Evolutionary conservation across 306 rosid genomes (phyloP).

Genomic region (Delonix regia): DNA sequence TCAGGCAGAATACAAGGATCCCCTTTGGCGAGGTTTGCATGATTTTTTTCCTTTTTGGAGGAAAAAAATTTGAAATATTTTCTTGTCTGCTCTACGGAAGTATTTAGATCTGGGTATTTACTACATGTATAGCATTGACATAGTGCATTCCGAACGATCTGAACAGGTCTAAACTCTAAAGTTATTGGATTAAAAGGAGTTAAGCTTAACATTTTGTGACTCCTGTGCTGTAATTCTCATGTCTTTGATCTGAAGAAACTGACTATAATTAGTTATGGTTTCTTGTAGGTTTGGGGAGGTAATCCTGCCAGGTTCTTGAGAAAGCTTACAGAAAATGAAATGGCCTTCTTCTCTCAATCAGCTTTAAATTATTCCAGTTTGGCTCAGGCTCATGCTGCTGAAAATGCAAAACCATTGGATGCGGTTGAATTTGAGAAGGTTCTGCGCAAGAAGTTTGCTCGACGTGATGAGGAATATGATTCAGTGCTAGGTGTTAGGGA

Average conservation of each 20-base stretch:
- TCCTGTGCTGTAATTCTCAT: background rate
- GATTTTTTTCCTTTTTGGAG: constrained; percentile 18
- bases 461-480: constrained; percentile 66
- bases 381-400: constrained; percentile 94
- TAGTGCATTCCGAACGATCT: constrained; percentile 24
- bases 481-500: constrained; percentile 61
- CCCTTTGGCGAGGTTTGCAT: constrained; percentile 91
- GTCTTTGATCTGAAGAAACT: constrained; percentile 12
- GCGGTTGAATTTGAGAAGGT: constrained; percentile 78
- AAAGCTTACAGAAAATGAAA: constrained; percentile 92
- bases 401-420: constrained; percentile 77
- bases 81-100: background rate
- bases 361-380: constrained; percentile 81
- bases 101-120: constrained; percentile 17
- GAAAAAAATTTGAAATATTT: constrained; percentile 9
- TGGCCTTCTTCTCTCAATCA: constrained; percentile 83
- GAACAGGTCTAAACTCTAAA: constrained; percentile 6
- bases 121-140: background rate
- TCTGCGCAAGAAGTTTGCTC: constrained; percentile 74
- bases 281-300: constrained; percentile 93
- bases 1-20: constrained; percentile 85
- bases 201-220: constrained; percentile 16
- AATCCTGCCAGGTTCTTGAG: constrained; percentile 94
- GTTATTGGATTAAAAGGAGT: constrained; percentile 19
- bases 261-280: background rate